Conservation (phyloP, 805 yeast genomes). For the Ogataea neopini region DNA sequence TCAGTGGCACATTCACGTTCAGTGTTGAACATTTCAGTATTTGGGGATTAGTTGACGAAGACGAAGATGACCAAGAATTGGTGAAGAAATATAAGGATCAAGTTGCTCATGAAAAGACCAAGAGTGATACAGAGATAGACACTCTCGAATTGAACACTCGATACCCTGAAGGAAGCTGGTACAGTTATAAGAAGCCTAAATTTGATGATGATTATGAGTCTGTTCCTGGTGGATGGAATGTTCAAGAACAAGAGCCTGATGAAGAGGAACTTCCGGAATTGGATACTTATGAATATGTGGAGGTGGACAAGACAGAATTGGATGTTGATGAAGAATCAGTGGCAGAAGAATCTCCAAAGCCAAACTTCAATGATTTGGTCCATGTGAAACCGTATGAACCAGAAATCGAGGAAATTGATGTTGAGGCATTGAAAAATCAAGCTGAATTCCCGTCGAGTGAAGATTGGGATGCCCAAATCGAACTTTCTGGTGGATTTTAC, state of each 20-base stretch:
- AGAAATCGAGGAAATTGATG: slow-evolving; percentile 47
- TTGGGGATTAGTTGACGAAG: slow-evolving; percentile 85
- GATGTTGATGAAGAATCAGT: slow-evolving; percentile 6
- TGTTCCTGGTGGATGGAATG: slow-evolving; percentile 37
- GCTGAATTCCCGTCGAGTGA: slow-evolving; percentile 51
- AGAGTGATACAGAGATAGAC: slow-evolving; percentile 17
- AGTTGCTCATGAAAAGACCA: slow-evolving; percentile 27
- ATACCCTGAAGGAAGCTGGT: slow-evolving; percentile 12
- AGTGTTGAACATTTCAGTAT: slow-evolving; percentile 88
- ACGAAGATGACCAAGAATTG: slow-evolving; percentile 52
- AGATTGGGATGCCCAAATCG: slow-evolving; percentile 67
- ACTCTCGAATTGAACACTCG: slow-evolving; percentile 26
- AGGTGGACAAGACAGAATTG: slow-evolving; percentile 9
- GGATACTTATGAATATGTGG: slow-evolving; percentile 11
- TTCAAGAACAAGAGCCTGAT: background rate
- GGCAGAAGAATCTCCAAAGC: slow-evolving; percentile 9
- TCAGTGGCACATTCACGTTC: slow-evolving; percentile 75
- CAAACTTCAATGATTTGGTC: slow-evolving; percentile 41
- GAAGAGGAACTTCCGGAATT: slow-evolving; percentile 1
- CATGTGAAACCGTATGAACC: slow-evolving; percentile 75
- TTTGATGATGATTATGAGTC: slow-evolving; percentile 28
- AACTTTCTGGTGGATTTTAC: slow-evolving; percentile 46
- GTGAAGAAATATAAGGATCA: slow-evolving; percentile 33
- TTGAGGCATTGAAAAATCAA: slow-evolving; percentile 40
- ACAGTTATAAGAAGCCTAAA: slow-evolving; percentile 26